These are phyloP conservation scores for Fusarium pseudonygamai DNA, from an alignment of 2,329 filamentous ascomycete genomes.

Conservation along the genomic window DNA sequence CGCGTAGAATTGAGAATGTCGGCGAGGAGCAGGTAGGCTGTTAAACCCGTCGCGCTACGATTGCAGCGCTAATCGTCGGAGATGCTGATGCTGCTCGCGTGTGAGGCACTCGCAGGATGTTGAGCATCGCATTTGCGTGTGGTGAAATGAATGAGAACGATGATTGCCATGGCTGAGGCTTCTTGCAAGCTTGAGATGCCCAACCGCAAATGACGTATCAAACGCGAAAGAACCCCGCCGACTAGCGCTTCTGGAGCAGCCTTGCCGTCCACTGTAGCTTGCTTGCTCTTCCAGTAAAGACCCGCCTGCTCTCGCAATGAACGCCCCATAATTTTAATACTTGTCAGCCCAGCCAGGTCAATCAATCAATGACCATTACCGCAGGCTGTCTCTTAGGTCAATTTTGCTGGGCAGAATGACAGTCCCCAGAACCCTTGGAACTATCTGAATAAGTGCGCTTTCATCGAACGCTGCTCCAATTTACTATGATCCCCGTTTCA, in stretches of 20 bases:
- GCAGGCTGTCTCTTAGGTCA: background rate
- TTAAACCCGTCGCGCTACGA: too few species aligned
- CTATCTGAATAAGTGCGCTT: rapidly evolving
- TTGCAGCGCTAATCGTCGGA: background rate
- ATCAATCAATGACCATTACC: background rate
- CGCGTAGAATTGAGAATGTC: background rate
- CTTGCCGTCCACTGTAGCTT: background rate
- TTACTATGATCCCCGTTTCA: rapidly evolving
- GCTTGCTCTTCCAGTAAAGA: background rate
- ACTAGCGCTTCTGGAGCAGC: background rate
- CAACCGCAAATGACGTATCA: too few species aligned
- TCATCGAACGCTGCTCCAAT: rapidly evolving
- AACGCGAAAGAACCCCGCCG: too few species aligned
- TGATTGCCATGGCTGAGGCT: background rate
- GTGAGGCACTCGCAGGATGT: background rate
- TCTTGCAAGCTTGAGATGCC: background rate
- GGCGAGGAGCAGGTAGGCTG: background rate
- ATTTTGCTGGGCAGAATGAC: background rate
- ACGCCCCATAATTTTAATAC: background rate
- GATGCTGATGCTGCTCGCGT: background rate
- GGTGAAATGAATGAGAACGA: background rate
- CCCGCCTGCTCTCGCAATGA: background rate
- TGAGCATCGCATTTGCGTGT: background rate
- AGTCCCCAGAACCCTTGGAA: background rate
- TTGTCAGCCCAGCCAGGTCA: background rate